A percentile compares a stretch with the other conserved stretches of the same genome.
phyloP scores from a whole-genome alignment of 176 grass and related monocot species.

The Aegilops longissima region DNA sequence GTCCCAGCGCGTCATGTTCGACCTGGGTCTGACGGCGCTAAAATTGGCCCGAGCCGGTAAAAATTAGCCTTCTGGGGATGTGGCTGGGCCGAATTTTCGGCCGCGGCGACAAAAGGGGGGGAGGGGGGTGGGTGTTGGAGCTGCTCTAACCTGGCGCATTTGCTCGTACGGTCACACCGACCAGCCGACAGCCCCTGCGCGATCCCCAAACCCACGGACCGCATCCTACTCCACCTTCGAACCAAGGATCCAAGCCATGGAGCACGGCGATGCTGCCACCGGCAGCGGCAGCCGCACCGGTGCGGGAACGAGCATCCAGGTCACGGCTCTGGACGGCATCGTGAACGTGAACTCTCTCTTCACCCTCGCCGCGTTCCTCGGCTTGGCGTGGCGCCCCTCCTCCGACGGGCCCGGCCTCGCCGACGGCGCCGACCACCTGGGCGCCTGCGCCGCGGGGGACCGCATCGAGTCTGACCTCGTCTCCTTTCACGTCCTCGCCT shows the following conservation, averaged over 20 bases:
- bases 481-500: constrained; percentile 80
- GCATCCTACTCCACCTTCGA: background rate
- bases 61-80: no score
- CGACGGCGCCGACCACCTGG: constrained; percentile 24
- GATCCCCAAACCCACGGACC: background rate
- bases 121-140: no score
- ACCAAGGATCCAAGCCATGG: constrained; percentile 14
- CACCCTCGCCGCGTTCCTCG: constrained; percentile 74
- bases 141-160: background rate
- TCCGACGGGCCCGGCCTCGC: constrained; percentile 41
- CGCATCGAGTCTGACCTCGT: constrained; percentile 66
- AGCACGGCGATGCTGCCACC: background rate
- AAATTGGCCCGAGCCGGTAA: no score
- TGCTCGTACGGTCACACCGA: constrained; percentile 15
- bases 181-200: background rate
- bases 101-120: no score
- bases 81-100: no score
- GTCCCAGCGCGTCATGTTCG: no score
- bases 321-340: constrained; percentile 91
- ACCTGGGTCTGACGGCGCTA: no score
- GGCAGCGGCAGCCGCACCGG: constrained; percentile 21
- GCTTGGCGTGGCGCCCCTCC: constrained; percentile 73
- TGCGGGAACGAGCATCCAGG: constrained; percentile 74
- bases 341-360: constrained; percentile 96
- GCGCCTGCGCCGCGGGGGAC: constrained; percentile 55